Conservation (phyloP, 768 basidiomycete species). For the Lentinus tigrinus region DNA sequence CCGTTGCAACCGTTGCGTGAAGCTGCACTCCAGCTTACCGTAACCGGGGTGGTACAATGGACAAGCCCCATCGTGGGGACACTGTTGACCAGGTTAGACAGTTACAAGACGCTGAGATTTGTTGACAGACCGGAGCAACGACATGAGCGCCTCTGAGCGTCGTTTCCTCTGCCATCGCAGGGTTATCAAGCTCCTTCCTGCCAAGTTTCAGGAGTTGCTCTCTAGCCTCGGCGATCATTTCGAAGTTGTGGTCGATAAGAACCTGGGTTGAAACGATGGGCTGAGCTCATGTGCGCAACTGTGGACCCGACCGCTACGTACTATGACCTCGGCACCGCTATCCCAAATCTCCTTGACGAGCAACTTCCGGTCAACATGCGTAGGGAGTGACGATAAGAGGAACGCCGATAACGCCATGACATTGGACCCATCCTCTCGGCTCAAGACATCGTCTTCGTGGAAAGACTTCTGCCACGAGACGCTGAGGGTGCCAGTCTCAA, state of each 20-base stretch:
- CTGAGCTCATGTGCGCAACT: not conserved
- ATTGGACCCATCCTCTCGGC: conserved; percentile 42
- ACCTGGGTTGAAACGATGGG: conserved; percentile 43
- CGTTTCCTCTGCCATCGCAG: conserved; percentile 34
- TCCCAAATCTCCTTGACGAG: conserved; percentile 88
- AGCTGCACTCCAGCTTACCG: conserved; percentile 66
- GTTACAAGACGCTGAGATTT: not conserved
- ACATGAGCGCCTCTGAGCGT: conserved; percentile 67
- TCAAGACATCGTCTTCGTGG: conserved; percentile 44
- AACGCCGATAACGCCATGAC: conserved; percentile 84
- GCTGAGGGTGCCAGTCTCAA: conserved; percentile 44
- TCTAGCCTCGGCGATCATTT: conserved; percentile 73
- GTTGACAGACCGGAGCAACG: conserved; percentile 74
- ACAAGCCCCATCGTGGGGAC: conserved; percentile 87
- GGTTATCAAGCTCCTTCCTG: conserved; percentile 52
- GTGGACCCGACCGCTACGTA: conserved; percentile 30
- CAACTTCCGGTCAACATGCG: conserved; percentile 56
- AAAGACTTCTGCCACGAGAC: conserved; percentile 60
- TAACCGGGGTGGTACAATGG: conserved; percentile 66
- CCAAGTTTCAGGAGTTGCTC: conserved; percentile 69
- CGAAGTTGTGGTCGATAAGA: conserved; percentile 87
- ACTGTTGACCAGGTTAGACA: conserved; percentile 44
- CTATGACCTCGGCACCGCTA: conserved; percentile 83
- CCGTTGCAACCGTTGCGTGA: conserved; percentile 84
- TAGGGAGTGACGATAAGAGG: conserved; percentile 71